Base-by-base conservation (phyloP, 805 yeast species). In the Wickerhamiella occidentalis region DNA sequence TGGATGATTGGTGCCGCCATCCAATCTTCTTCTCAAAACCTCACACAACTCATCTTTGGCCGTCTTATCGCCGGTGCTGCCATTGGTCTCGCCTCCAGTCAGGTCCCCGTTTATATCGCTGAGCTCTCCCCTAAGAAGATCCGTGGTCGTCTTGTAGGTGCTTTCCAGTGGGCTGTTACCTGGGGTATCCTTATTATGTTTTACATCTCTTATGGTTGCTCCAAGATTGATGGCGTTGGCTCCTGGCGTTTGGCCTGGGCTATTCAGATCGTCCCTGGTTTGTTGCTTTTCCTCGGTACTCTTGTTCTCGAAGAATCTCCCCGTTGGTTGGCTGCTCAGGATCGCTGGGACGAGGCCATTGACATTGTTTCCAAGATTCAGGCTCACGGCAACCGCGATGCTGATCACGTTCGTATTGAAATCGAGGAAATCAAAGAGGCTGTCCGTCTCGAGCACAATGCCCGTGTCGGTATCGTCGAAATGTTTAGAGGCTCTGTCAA, bases 221-320 rank as follows among this genome's bases (percentile, higher is more conserved):
- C 54, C 21, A 29, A 52, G 49, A 62, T 72, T 26, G 56, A 64
- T 7, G 66, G 68, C 9, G 75, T 74, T 18, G 62, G 68, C 43
- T 72, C 82, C 46, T 80, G 80, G 73, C 71, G 88, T 57, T 61
- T 76, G 18, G 82, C 78, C 51, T 71, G 88, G 83, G 68, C 77
- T 59, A 42, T 83, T 67, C 71, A 74, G 67, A 64, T 74, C 62
- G 54, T 80, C 60, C 70, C 86, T 61, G 69, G 73, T 56, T 26
- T 70, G 56, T 23, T 80, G 53, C 54, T 76, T 61, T 55, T 69
- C 53, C 18, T 74, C 55, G 68, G 75, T 59, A 51, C 77, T 56
- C 40, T 60, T 38, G 50, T 64, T 49, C 56, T 68, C 28, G 61
- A 60, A 41, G 73, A 69, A 56, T 69, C 73, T 1, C 73, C 73